Percentiles rank a stretch among this genome's conserved stretches.
Conservation (phyloP, 176 grass and related monocot species). For the Phoenix roebelenii region DNA sequence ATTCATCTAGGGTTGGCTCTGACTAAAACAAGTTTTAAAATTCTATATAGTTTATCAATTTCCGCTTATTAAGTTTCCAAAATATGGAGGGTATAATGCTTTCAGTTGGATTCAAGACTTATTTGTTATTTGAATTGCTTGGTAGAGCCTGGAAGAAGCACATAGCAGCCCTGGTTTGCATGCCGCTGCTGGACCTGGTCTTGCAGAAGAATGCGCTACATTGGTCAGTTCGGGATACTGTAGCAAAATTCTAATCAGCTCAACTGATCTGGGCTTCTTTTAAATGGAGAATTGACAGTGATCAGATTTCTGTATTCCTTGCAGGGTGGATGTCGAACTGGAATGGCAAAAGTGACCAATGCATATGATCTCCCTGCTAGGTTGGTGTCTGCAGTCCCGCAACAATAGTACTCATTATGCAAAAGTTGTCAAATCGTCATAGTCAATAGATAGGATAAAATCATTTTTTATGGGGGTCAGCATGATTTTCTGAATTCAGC, state of each 20-base stretch:
- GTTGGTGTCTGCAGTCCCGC: constrained; percentile 23
- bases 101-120: background rate
- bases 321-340: constrained; percentile 85
- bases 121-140: constrained; percentile 8
- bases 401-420: too few species aligned
- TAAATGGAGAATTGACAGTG: background rate
- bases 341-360: constrained; percentile 93
- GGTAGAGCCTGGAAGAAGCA: constrained; percentile 84
- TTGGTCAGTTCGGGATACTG: constrained; percentile 37
- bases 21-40: too few species aligned
- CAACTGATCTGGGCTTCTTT: background rate
- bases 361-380: constrained; percentile 82
- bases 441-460: too few species aligned
- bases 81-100: too few species aligned
- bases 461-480: too few species aligned
- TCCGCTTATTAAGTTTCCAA: too few species aligned
- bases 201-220: constrained; percentile 79
- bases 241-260: background rate
- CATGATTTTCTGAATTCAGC: too few species aligned
- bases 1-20: too few species aligned
- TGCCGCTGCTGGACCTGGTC: constrained; percentile 58
- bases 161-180: constrained; percentile 87
- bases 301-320: constrained; percentile 8
- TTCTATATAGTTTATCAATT: too few species aligned
- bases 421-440: too few species aligned